Base-by-base conservation (phyloP, 176 grass and related monocot species). In the Triticum urartu region DNA sequence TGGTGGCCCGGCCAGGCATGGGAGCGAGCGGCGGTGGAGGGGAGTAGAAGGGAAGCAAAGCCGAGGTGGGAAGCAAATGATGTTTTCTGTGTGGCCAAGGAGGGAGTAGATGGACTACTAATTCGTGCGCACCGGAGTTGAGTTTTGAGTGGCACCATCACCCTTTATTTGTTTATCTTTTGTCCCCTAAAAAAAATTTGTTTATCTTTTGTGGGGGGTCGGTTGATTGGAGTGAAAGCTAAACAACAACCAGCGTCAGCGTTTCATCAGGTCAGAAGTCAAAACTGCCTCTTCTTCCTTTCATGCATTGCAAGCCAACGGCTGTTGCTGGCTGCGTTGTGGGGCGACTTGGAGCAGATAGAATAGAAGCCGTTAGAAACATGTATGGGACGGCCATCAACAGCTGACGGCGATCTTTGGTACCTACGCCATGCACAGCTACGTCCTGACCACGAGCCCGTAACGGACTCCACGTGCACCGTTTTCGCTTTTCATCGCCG, bases 1-100 rank as follows among this genome's bases (percentile, higher is more conserved):
- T 50, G 66, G 87, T 24, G 87, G 86, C 36, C 48, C 38, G 64
- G 24, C 34, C 35, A 21, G 54, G 22, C 74, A 28, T 64, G 34
- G 56, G 67, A 50, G 47, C 1, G 20, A 14, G 58, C 9, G 52
- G 24, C 12, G 48, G 47, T 76, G 78, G 88, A 82, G 63, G 83
- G 83, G 60, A 77, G 83, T 85, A 85, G 61, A 85, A 85, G 83
- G 26, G 80, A 89, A 84, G 87, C 87, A 90, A 86, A 24, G 84
- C 79, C 36, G 42, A 24, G 52, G 40, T 73, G 64, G 30, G 40
- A 28, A 59, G 18, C 8, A 42, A 62, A 79, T 88, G 71, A 83
- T 88, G 86, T 54, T 0, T 17, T 52, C 14, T 52, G 48, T 52
- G 48, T 17, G 48, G 48, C 15, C 50, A 54, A 54, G 50, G 50